phyloP scores from a whole-genome alignment of 805 yeast species.

The Lipomyces japonicus region DNA sequence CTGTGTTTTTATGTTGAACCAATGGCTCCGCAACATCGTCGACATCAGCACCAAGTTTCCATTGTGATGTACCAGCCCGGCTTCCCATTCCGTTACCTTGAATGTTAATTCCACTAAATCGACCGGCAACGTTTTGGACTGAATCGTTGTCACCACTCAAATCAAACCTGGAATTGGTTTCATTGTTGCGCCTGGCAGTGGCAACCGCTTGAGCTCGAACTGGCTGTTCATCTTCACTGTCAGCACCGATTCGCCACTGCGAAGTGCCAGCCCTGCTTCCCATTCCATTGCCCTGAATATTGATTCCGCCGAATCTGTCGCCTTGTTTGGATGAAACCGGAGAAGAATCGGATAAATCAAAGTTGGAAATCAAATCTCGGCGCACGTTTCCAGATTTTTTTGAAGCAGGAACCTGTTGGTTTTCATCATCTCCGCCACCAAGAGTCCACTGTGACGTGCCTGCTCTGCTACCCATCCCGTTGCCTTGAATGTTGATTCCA shows the following conservation, averaged over 20 bases:
- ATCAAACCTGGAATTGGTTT: slow-evolving; percentile 4
- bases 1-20: neutral
- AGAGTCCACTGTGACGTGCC: slow-evolving; percentile 1
- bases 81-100: slow-evolving; percentile 27
- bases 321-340: slow-evolving; percentile 10
- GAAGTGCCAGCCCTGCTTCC: slow-evolving; percentile 1
- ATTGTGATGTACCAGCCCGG: slow-evolving; percentile 11
- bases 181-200: slow-evolving; percentile 3
- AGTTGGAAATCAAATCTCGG: slow-evolving; percentile 8
- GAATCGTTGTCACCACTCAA: slow-evolving; percentile 10
- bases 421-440: slow-evolving; percentile 3
- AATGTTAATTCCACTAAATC: slow-evolving; percentile 14
- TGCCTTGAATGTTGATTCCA: slow-evolving; percentile 22
- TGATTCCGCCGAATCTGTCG: slow-evolving; percentile 12
- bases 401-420: neutral
- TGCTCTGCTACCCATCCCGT: slow-evolving; percentile 21
- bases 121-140: slow-evolving; percentile 6
- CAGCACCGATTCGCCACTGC: neutral
- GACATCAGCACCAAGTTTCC: slow-evolving; percentile 10
- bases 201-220: neutral
- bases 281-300: slow-evolving; percentile 22
- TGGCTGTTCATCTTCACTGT: slow-evolving; percentile 3
- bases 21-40: slow-evolving; percentile 10
- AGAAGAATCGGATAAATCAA: slow-evolving; percentile 9
- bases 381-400: slow-evolving; percentile 11